These are phyloP conservation scores for Ulmus americana DNA, from an alignment of 331 rosid genomes.

Conservation along the genomic window DNA sequence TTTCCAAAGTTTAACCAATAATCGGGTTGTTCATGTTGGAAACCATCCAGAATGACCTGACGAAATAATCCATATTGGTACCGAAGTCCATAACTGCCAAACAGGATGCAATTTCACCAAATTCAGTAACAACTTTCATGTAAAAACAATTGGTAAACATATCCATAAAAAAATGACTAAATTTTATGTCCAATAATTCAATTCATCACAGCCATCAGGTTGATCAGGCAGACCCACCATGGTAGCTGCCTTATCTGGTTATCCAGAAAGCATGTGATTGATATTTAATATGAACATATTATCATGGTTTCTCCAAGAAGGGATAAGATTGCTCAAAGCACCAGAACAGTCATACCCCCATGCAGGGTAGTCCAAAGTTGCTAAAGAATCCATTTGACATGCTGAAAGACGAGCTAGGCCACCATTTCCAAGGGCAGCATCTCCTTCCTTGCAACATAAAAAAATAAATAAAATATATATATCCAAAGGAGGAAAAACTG, in stretches of 20 bases:
- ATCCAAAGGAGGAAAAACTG: not conserved
- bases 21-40: slow-evolving; percentile 72
- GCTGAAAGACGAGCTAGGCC: slow-evolving; percentile 84
- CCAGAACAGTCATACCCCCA: slow-evolving; percentile 53
- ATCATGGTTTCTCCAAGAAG: too few relatives aligned
- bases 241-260: not conserved
- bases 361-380: slow-evolving; percentile 76
- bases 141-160: not conserved
- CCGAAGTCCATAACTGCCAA: slow-evolving; percentile 57
- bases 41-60: slow-evolving; percentile 62
- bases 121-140: not conserved
- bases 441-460: slow-evolving; percentile 56
- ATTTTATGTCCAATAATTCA: not conserved
- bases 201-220: not conserved
- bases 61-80: slow-evolving; percentile 73
- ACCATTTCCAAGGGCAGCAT: slow-evolving; percentile 76
- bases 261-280: not conserved
- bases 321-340: too few relatives aligned
- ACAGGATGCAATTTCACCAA: slow-evolving; percentile 23
- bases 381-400: slow-evolving; percentile 75
- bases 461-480: not conserved
- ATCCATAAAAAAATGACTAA: not conserved
- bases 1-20: slow-evolving; percentile 74
- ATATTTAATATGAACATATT: too few relatives aligned
- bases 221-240: not conserved